phyloP scores from a whole-genome alignment of 257 asterid species.

The Solanum medicagineum region DNA sequence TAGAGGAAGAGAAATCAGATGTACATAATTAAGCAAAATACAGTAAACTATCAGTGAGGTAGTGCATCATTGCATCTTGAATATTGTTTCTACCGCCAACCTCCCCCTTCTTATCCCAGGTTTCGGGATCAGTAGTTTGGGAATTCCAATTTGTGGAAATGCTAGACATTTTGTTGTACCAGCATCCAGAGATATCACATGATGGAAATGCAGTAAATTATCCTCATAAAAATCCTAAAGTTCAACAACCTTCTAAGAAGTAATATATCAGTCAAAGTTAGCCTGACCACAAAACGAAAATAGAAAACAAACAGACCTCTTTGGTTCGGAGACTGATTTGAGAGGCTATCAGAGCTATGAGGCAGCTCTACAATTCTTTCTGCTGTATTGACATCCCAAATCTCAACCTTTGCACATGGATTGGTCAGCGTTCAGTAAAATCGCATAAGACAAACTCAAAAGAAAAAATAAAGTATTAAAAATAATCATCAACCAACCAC shows the following conservation, averaged over 20 bases:
- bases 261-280: neutral
- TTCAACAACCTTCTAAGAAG: neutral
- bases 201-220: neutral
- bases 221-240: neutral
- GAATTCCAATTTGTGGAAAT: no score
- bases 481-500: constrained; percentile 20
- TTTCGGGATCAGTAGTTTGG: no score
- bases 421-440: neutral
- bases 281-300: neutral
- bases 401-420: constrained; percentile 36
- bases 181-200: neutral
- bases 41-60: neutral
- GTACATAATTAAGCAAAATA: neutral
- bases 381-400: constrained; percentile 66
- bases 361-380: constrained; percentile 38
- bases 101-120: no score
- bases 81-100: no score
- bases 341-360: constrained; percentile 19
- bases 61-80: neutral
- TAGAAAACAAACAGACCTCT: constrained; percentile 25
- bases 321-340: constrained; percentile 20
- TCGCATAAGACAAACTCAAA: neutral
- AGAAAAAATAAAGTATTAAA: neutral
- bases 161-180: neutral
- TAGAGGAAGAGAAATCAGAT: neutral